Evolutionary conservation across 192 early-diverging fungal species (phyloP).

Genomic region (Dissophora globulifera): DNA sequence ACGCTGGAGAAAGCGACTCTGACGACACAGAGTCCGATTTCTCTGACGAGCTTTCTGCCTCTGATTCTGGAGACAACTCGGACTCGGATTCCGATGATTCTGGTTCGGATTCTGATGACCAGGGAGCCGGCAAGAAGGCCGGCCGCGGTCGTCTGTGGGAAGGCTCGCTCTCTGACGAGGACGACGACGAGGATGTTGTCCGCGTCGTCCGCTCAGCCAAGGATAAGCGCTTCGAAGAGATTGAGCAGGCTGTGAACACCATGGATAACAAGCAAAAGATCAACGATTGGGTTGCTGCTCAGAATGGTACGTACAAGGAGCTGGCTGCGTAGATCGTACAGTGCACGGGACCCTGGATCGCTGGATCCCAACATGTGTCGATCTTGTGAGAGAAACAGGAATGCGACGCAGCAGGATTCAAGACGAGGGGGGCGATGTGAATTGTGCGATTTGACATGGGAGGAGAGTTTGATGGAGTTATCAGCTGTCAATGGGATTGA

Average conservation of each 20-base stretch:
- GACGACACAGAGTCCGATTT: slow-evolving; percentile 69
- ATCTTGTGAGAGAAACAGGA: no score
- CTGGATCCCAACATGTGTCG: no score
- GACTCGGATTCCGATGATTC: slow-evolving; percentile 27
- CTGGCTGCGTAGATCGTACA: no score
- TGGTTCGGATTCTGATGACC: slow-evolving; percentile 45
- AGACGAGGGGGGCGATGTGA: no score
- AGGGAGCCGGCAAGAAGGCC: slow-evolving; percentile 55
- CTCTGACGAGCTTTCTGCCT: slow-evolving; percentile 62
- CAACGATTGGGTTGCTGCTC: slow-evolving; percentile 87
- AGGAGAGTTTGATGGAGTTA: no score
- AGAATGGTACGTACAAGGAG: slow-evolving; percentile 68
- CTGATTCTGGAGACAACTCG: slow-evolving; percentile 54
- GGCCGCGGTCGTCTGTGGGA: slow-evolving; percentile 14
- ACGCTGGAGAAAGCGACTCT: slow-evolving; percentile 73
- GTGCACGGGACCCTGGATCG: no score
- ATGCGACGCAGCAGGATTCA: no score
- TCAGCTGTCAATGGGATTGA: no score
- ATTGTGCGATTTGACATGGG: no score
- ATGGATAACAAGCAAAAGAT: slow-evolving; percentile 83
- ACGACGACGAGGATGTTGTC: slow-evolving; percentile 76
- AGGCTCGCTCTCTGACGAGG: slow-evolving; percentile 59
- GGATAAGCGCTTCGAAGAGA: slow-evolving; percentile 90
- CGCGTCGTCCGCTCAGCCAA: slow-evolving; percentile 81
- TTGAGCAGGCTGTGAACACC: slow-evolving; percentile 69